phyloP scores from a whole-genome alignment of 768 basidiomycete species.

The Cantharellus anzutake region DNA sequence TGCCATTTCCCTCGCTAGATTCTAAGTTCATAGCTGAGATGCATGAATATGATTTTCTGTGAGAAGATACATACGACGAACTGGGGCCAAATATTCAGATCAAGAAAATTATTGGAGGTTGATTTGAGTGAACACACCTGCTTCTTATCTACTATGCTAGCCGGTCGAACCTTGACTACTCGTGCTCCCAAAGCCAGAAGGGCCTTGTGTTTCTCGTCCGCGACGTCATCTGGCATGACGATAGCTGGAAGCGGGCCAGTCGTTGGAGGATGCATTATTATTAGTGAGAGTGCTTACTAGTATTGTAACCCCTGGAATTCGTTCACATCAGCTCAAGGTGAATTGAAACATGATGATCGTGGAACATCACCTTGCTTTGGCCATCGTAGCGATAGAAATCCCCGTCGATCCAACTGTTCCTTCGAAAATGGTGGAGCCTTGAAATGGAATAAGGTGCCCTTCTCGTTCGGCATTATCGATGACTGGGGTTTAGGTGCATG shows the following conservation, averaged over 20 bases:
- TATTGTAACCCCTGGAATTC: background rate
- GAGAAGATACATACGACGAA: constrained; percentile 27
- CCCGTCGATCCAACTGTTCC: constrained; percentile 94
- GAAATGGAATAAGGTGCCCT: constrained; percentile 67
- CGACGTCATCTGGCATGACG: constrained; percentile 79
- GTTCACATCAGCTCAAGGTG: background rate
- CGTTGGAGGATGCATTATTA: background rate
- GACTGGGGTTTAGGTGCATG: constrained; percentile 31
- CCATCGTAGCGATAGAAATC: constrained; percentile 89
- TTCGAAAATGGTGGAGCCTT: constrained; percentile 86
- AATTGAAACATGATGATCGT: background rate
- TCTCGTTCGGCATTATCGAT: constrained; percentile 81
- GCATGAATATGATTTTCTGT: background rate
- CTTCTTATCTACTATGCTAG: constrained; percentile 92
- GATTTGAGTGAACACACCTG: constrained; percentile 34
- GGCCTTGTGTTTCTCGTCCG: constrained; percentile 78
- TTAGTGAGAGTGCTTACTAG: background rate
- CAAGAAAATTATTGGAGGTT: constrained; percentile 3
- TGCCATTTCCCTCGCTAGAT: constrained; percentile 70
- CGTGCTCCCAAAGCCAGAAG: constrained; percentile 67
- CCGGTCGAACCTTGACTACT: constrained; percentile 82
- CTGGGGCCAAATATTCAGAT: constrained; percentile 12
- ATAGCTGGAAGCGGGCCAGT: constrained; percentile 33
- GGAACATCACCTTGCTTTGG: constrained; percentile 49
- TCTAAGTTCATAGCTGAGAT: constrained; percentile 26